Conservation (phyloP, 257 asterid species). For the Fraxinus americana region DNA sequence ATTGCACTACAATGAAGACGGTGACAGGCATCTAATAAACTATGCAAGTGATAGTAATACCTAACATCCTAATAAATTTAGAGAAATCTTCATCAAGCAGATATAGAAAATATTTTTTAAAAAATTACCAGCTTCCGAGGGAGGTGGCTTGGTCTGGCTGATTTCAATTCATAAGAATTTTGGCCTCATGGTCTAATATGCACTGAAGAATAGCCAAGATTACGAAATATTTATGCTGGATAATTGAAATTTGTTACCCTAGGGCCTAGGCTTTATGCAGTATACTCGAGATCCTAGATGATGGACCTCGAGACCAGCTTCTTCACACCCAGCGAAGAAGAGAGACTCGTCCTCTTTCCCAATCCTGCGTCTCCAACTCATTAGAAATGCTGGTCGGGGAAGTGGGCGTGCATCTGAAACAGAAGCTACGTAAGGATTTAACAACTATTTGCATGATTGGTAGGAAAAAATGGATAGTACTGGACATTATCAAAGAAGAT, state of each 20-base stretch:
- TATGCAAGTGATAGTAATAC: not conserved
- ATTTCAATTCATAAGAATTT: not conserved
- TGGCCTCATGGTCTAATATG: not conserved
- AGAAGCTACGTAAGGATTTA: not conserved
- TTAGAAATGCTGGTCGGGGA: slow-evolving; percentile 71
- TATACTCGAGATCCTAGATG: slow-evolving; percentile 89
- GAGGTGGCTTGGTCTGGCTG: not conserved
- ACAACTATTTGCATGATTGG: not conserved
- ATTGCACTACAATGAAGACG: not conserved
- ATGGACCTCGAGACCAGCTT: slow-evolving; percentile 71
- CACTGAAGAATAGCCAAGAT: not conserved
- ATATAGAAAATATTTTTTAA: not conserved
- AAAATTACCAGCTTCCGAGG: not conserved
- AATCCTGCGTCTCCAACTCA: slow-evolving; percentile 98
- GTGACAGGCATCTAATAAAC: not conserved
- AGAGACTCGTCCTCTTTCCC: slow-evolving; percentile 90
- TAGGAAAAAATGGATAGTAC: not conserved
- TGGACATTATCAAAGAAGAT: not conserved
- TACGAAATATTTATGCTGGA: slow-evolving; percentile 16
- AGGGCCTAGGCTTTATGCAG: slow-evolving; percentile 52
- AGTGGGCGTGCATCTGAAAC: slow-evolving; percentile 44
- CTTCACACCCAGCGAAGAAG: slow-evolving; percentile 79
- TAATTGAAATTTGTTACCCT: slow-evolving; percentile 14
- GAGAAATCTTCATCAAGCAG: not conserved
- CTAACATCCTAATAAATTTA: not conserved